Percentiles rank a stretch among this genome's conserved stretches.
Conservation (phyloP, 2,329 filamentous ascomycete genomes). For the Gliomastix tumulicola region DNA sequence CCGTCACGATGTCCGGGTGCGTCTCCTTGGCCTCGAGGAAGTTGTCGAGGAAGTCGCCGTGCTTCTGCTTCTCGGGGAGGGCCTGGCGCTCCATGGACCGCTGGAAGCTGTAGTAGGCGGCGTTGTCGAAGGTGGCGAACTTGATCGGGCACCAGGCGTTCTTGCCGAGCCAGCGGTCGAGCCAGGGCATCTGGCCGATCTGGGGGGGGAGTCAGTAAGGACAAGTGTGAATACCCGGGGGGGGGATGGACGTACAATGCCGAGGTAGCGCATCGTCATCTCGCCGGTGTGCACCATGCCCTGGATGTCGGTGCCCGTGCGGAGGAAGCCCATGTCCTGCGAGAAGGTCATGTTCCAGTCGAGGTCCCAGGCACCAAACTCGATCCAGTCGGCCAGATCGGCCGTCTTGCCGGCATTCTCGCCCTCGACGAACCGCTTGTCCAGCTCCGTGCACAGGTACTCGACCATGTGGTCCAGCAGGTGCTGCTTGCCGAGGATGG, state of each 20-base stretch:
- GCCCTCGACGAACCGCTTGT: not conserved
- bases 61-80: constrained; percentile 9
- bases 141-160: constrained; percentile 18
- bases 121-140: constrained; percentile 9
- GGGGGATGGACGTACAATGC: no score
- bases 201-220: no score
- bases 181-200: constrained; percentile 14
- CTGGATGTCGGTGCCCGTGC: constrained; percentile 25
- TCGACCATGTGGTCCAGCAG: constrained; percentile 9
- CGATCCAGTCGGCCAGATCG: constrained; percentile 10
- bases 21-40: constrained; percentile 13
- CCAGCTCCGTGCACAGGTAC: no score
- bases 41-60: constrained; percentile 1
- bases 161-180: constrained; percentile 18
- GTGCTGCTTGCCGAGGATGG: constrained; percentile 9
- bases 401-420: not conserved
- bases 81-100: constrained; percentile 4
- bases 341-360: constrained; percentile 31
- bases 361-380: constrained; percentile 27
- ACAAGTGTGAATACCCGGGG: no score
- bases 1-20: constrained; percentile 20
- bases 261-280: constrained; percentile 22
- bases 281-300: constrained; percentile 20
- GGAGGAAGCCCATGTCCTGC: constrained; percentile 30
- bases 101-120: constrained; percentile 10